These are phyloP conservation scores for Podospora tetraspora DNA, from an alignment of 495 filamentous ascomycete species.

Conservation along the genomic window DNA sequence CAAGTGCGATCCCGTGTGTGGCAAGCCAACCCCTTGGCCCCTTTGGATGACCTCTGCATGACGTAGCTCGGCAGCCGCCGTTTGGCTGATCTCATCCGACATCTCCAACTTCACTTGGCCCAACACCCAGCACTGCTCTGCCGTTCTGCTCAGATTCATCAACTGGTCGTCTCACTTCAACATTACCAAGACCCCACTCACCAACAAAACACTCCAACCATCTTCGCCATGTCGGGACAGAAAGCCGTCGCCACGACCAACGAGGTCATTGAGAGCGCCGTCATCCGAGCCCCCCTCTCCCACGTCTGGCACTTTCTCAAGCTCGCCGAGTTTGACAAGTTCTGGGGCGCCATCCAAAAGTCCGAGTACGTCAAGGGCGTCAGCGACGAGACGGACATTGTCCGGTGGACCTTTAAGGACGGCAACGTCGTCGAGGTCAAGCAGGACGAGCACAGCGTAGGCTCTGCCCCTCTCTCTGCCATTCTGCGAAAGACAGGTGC, in stretches of 20 bases:
- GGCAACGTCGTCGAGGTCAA: conserved; percentile 60
- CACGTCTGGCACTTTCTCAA: conserved; percentile 67
- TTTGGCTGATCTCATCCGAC: neutral
- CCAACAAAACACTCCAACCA: neutral
- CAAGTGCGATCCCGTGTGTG: neutral
- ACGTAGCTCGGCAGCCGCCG: neutral
- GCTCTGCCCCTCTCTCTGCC: conserved; percentile 20
- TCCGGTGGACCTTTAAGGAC: conserved; percentile 61
- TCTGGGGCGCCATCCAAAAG: conserved; percentile 53
- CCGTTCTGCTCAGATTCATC: neutral
- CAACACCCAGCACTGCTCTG: neutral
- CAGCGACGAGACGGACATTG: conserved; percentile 56
- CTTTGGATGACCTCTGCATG: neutral
- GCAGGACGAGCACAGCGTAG: conserved; percentile 64
- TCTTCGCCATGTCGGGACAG: conserved; percentile 2
- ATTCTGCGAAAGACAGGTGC: neutral
- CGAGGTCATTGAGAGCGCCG: conserved; percentile 57
- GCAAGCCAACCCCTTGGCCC: neutral
- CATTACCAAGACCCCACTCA: neutral
- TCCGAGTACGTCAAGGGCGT: conserved; percentile 54
- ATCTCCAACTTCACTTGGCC: no score
- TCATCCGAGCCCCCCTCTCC: conserved; percentile 57
- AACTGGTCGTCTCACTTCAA: neutral
- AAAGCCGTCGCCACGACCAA: conserved; percentile 55
- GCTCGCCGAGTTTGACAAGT: conserved; percentile 54